Conservation (phyloP, 257 asterid species). For the Verbascum thapsus region DNA sequence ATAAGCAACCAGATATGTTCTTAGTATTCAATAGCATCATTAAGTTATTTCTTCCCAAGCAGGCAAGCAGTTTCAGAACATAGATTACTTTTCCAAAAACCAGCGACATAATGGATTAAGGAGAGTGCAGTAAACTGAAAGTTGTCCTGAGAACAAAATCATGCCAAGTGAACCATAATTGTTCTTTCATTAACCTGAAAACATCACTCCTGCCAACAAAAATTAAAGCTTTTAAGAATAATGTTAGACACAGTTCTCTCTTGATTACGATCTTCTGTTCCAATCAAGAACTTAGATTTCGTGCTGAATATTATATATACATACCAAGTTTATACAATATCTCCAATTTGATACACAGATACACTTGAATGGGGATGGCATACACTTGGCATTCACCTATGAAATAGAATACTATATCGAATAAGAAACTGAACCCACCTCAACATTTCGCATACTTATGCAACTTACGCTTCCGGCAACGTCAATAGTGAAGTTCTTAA, state of each 20-base stretch:
- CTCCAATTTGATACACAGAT: no score
- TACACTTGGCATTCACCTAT: no score
- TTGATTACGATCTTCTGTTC: not conserved
- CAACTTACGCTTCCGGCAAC: no score
- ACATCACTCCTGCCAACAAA: conserved; percentile 12
- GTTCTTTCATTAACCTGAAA: conserved; percentile 13
- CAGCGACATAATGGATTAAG: not conserved
- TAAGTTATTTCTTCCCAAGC: not conserved
- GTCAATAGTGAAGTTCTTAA: no score
- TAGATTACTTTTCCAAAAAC: conserved; percentile 1
- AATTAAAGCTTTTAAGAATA: conserved; percentile 10
- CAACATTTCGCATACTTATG: no score
- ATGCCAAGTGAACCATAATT: conserved; percentile 1
- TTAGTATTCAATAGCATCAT: not conserved
- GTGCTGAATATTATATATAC: no score
- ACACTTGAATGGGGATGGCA: no score
- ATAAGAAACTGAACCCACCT: conserved; percentile 51
- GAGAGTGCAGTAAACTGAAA: conserved; percentile 9
- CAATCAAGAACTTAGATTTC: no score
- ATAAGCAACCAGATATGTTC: not conserved
- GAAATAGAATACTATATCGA: not conserved
- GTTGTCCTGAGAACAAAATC: conserved; percentile 2
- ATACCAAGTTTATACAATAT: no score
- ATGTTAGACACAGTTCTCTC: not conserved
- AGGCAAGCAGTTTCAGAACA: not conserved